Conservation (phyloP, 1,139 yeast species). For the Geotrichum australiense region DNA sequence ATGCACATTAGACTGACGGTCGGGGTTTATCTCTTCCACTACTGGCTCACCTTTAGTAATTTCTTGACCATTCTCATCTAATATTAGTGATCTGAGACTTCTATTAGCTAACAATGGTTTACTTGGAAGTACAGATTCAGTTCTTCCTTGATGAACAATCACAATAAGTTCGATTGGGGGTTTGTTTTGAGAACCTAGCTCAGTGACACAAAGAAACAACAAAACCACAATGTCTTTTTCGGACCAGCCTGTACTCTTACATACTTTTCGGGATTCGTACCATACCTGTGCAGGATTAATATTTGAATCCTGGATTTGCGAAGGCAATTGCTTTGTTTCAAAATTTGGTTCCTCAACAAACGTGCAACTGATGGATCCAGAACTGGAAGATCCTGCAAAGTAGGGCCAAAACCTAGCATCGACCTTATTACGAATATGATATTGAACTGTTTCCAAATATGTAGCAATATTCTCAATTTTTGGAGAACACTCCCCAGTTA, state of each 20-base stretch:
- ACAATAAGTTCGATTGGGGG: slow-evolving; percentile 8
- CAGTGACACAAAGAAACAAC: slow-evolving; percentile 6
- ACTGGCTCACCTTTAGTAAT: neutral
- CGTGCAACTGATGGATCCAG: slow-evolving; percentile 7
- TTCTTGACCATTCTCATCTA: neutral
- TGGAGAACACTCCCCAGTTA: slow-evolving; percentile 12
- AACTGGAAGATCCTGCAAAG: slow-evolving; percentile 10
- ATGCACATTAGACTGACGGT: neutral
- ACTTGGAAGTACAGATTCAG: neutral
- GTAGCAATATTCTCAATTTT: slow-evolving; percentile 11
- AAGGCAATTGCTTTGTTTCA: slow-evolving; percentile 3
- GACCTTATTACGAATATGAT: slow-evolving; percentile 11
- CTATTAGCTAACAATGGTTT: neutral
- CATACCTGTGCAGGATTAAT: slow-evolving; percentile 12
- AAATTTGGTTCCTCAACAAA: slow-evolving; percentile 6
- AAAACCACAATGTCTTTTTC: slow-evolving; percentile 4
- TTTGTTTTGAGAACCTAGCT: slow-evolving; percentile 5
- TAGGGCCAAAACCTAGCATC: slow-evolving; percentile 11
- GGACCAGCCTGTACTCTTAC: neutral
- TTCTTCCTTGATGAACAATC: slow-evolving; percentile 10
- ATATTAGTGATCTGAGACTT: neutral
- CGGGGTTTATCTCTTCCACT: neutral
- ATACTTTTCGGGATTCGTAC: slow-evolving; percentile 7
- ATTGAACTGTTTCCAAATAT: slow-evolving; percentile 12
- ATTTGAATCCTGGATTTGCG: neutral